phyloP scores from a whole-genome alignment of 805 yeast genomes.

The Candida anglica region DNA sequence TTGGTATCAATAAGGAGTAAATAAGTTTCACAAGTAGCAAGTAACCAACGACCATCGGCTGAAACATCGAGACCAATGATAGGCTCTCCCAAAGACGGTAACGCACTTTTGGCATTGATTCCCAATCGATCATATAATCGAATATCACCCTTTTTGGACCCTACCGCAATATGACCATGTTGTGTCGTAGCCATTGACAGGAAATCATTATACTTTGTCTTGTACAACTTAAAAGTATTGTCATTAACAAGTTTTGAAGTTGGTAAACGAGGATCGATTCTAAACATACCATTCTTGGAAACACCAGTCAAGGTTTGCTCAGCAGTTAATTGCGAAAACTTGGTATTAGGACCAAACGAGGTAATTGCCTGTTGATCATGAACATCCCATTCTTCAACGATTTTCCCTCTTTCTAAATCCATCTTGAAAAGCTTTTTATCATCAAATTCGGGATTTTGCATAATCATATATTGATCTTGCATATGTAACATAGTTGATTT shows the following conservation, averaged over 20 bases:
- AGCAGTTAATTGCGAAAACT: conserved; percentile 67
- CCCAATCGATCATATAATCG: conserved; percentile 73
- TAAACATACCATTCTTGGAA: conserved; percentile 61
- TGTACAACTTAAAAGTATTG: conserved; percentile 36
- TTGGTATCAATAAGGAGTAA: conserved; percentile 65
- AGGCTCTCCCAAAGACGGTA: conserved; percentile 82
- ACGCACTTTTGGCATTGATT: conserved; percentile 66
- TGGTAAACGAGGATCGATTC: conserved; percentile 72
- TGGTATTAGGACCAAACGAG: conserved; percentile 64
- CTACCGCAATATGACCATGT: conserved; percentile 71
- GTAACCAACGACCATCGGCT: conserved; percentile 74
- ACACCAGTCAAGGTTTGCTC: conserved; percentile 76
- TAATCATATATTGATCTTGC: conserved; percentile 63
- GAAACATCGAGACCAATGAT: conserved; percentile 66
- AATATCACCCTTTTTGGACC: conserved; percentile 71
- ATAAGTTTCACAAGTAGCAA: conserved; percentile 76
- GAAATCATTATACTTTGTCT: conserved; percentile 49
- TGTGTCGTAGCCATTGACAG: conserved; percentile 67
- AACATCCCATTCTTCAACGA: conserved; percentile 84
- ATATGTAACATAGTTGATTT: conserved; percentile 70
- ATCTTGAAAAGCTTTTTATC: conserved; percentile 54
- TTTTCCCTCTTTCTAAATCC: conserved; percentile 76
- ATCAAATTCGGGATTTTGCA: conserved; percentile 49
- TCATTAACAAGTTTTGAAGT: conserved; percentile 55
- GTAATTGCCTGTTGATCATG: conserved; percentile 42